Evolutionary conservation across 2,329 filamentous ascomycete genomes (phyloP).

Genomic region (Dothidotthia symphoricarpi): DNA sequence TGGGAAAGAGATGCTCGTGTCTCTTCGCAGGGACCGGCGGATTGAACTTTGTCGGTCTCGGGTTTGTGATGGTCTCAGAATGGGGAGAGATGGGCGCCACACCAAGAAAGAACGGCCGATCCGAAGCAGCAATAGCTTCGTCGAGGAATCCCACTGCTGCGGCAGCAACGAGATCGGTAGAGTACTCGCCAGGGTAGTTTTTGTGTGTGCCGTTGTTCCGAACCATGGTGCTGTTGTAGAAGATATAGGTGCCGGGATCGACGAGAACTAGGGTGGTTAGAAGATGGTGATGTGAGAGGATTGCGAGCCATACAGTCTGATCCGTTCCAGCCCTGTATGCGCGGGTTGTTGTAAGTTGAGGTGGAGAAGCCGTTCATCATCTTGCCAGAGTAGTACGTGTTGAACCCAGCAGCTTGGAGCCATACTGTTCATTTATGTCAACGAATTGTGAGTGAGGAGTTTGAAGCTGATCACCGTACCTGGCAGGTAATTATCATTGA

Average conservation of each 20-base stretch:
- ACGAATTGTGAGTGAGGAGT: no score
- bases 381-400: slow-evolving; percentile 73
- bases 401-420: slow-evolving; percentile 67
- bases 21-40: slow-evolving; percentile 61
- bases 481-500: slow-evolving; percentile 67
- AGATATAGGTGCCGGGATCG: slow-evolving; percentile 67
- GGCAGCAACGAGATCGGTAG: slow-evolving; percentile 58
- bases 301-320: slow-evolving; percentile 39
- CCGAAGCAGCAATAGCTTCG: slow-evolving; percentile 53
- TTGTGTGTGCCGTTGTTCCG: slow-evolving; percentile 58
- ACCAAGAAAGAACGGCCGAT: slow-evolving; percentile 65
- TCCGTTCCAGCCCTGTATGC: slow-evolving; percentile 58
- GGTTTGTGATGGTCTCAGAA: slow-evolving; percentile 20
- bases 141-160: slow-evolving; percentile 62
- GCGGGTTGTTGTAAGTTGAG: slow-evolving; percentile 60
- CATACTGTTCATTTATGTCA: slow-evolving; percentile 47
- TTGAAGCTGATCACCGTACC: no score
- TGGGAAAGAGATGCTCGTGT: slow-evolving; percentile 62
- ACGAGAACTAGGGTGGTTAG: slow-evolving; percentile 44
- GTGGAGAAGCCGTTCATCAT: slow-evolving; percentile 65
- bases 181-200: slow-evolving; percentile 56
- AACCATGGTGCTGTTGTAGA: slow-evolving; percentile 64
- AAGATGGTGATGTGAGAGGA: no score
- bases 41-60: slow-evolving; percentile 35
- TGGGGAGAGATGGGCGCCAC: slow-evolving; percentile 68